Conservation (phyloP, 2,329 filamentous ascomycete genomes). For the Trichophyton equinum region DNA sequence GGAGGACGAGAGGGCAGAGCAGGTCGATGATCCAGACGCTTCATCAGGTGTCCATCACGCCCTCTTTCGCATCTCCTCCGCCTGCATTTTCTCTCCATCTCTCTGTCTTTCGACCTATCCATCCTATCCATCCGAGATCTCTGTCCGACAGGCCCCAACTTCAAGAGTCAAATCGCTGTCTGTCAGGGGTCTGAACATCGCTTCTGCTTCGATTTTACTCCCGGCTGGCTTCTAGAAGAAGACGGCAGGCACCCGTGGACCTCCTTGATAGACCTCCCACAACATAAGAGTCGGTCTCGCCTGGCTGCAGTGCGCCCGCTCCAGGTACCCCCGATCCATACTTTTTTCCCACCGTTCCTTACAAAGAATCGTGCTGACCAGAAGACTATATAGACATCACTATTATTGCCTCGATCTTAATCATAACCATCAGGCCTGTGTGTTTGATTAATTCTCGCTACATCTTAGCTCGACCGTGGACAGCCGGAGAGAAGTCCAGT, state of each 20-base stretch:
- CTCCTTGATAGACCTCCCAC: neutral
- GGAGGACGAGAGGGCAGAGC: neutral
- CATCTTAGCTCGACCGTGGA: neutral
- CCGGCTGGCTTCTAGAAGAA: neutral
- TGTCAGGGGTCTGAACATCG: neutral
- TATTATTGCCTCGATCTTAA: neutral
- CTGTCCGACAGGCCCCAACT: neutral
- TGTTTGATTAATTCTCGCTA: neutral
- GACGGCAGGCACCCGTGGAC: neutral
- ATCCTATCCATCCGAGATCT: neutral
- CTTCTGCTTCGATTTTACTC: neutral
- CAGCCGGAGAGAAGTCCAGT: neutral
- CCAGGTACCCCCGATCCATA: neutral
- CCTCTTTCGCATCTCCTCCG: neutral
- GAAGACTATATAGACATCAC: neutral
- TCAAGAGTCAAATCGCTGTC: neutral
- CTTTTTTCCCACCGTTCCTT: neutral
- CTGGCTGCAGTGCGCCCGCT: neutral
- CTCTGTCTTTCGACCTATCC: neutral
- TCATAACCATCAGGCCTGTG: neutral
- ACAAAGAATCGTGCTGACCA: neutral
- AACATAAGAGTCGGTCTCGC: constrained; percentile 1
- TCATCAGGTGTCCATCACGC: neutral
- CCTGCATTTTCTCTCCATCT: neutral
- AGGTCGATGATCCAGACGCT: neutral